A percentile compares a stretch with the other conserved stretches of the same genome.
Evolutionary conservation across 345 rosid species (phyloP).

Genomic region (Syzygium grande): DNA sequence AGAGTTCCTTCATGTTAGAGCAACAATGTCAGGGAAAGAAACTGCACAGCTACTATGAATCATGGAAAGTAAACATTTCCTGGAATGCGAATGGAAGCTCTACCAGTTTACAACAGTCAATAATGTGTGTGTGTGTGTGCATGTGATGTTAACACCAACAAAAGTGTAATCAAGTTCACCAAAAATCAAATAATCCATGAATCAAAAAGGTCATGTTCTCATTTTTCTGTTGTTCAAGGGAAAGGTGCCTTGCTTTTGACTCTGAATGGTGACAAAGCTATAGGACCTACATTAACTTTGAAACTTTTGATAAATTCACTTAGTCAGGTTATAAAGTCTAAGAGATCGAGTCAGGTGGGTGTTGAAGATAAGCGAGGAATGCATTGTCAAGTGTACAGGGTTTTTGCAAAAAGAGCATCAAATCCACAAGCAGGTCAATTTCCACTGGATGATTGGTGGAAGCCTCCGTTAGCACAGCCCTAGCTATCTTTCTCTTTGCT

Average conservation of each 20-base stretch:
- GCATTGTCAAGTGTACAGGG: neutral
- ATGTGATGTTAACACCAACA: neutral
- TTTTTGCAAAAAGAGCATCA: neutral
- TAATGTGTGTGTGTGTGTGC: no score
- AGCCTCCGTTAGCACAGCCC: no score
- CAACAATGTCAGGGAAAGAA: neutral
- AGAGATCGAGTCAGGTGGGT: neutral
- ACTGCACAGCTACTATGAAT: neutral
- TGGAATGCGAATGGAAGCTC: neutral
- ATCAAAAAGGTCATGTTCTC: neutral
- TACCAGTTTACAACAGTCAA: neutral
- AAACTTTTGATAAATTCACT: neutral
- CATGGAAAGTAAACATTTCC: neutral
- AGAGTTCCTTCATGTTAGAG: slow-evolving; percentile 48
- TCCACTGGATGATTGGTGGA: no score
- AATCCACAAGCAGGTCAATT: neutral
- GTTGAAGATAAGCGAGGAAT: neutral
- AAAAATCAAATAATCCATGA: neutral
- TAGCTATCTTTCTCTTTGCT: no score
- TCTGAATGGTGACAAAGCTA: neutral
- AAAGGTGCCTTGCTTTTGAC: neutral
- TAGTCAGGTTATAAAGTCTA: neutral
- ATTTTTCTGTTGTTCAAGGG: neutral
- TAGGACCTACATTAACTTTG: neutral
- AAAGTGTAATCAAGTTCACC: neutral